Evolutionary conservation across 148 eudicot genomes (phyloP).

Genomic region (Selenicereus undatus): DNA sequence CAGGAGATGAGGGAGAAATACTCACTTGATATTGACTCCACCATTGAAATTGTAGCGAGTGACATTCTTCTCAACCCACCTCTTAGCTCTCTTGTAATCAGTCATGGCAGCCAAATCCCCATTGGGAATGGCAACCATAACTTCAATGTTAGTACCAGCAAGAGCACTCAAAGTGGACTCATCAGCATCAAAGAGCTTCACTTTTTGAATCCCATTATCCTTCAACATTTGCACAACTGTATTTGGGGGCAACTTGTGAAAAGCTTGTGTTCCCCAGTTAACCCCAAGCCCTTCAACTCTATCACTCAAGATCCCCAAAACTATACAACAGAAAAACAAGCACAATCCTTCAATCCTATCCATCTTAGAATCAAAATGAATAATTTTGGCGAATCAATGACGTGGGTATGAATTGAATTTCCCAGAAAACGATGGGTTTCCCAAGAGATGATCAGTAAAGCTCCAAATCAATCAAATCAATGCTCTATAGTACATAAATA

Average conservation of each 20-base stretch:
- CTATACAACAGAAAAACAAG: background rate
- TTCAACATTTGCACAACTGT: slow-evolving; percentile 65
- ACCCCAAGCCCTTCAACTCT: slow-evolving; percentile 64
- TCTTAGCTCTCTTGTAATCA: slow-evolving; percentile 49
- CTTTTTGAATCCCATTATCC: slow-evolving; percentile 71
- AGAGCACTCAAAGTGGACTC: slow-evolving; percentile 50
- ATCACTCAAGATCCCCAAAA: slow-evolving; percentile 11
- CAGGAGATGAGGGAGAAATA: background rate
- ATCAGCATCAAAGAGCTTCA: slow-evolving; percentile 83
- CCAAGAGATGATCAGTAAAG: slow-evolving; percentile 5
- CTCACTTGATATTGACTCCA: slow-evolving; percentile 84
- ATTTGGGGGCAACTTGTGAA: slow-evolving; percentile 50
- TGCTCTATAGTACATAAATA: background rate
- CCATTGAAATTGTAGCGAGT: slow-evolving; percentile 62
- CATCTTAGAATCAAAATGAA: background rate
- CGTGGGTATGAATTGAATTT: background rate
- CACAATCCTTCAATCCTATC: slow-evolving; percentile 9
- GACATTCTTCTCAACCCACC: slow-evolving; percentile 65
- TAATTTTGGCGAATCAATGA: background rate
- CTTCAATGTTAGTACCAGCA: slow-evolving; percentile 66
- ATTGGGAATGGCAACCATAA: slow-evolving; percentile 89
- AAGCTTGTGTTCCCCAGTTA: slow-evolving; percentile 85
- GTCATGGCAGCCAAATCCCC: slow-evolving; percentile 52
- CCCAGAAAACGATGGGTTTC: slow-evolving; percentile 4
- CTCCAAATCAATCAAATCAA: slow-evolving; percentile 6